Evolutionary conservation across 805 yeast species (phyloP).

Genomic region (Zygoascus tannicola): DNA sequence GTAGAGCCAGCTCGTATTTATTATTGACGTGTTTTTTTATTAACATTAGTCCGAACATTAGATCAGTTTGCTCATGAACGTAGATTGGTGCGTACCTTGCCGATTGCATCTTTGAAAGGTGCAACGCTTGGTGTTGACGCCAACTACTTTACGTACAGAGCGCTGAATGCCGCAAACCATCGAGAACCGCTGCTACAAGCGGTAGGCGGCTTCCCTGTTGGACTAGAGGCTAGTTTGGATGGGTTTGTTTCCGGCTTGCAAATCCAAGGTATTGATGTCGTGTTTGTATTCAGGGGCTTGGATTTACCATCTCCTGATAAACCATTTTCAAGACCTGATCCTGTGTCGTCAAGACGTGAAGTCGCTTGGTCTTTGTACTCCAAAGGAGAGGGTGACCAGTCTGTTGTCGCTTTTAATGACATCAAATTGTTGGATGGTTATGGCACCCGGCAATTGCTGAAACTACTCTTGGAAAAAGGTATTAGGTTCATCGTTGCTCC

Average conservation of each 20-base stretch:
- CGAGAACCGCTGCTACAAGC: slow-evolving; percentile 67
- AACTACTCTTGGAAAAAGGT: slow-evolving; percentile 44
- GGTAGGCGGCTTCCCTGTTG: slow-evolving; percentile 70
- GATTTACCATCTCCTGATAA: slow-evolving; percentile 28
- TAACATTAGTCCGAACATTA: slow-evolving; percentile 47
- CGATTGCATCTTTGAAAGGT: slow-evolving; percentile 55
- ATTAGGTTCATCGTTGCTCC: slow-evolving; percentile 75
- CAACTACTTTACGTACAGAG: slow-evolving; percentile 60
- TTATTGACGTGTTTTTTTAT: too few relatives aligned
- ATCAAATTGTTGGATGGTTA: slow-evolving; percentile 2
- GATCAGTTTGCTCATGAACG: slow-evolving; percentile 64
- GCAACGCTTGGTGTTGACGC: slow-evolving; percentile 78
- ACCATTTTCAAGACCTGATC: slow-evolving; percentile 3
- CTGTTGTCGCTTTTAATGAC: slow-evolving; percentile 23
- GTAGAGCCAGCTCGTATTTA: too few relatives aligned
- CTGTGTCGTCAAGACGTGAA: slow-evolving; percentile 20
- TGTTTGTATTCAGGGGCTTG: slow-evolving; percentile 71
- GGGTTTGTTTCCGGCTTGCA: slow-evolving; percentile 54
- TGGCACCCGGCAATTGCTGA: slow-evolving; percentile 39
- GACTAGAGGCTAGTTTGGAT: slow-evolving; percentile 47
- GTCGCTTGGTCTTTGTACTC: slow-evolving; percentile 35
- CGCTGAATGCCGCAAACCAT: slow-evolving; percentile 41
- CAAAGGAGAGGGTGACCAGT: slow-evolving; percentile 29
- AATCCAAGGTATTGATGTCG: slow-evolving; percentile 59
- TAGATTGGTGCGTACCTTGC: slow-evolving; percentile 47